Base-by-base conservation (phyloP, 1,284 basidiomycete species). In the Vanrija sp. region DNA sequence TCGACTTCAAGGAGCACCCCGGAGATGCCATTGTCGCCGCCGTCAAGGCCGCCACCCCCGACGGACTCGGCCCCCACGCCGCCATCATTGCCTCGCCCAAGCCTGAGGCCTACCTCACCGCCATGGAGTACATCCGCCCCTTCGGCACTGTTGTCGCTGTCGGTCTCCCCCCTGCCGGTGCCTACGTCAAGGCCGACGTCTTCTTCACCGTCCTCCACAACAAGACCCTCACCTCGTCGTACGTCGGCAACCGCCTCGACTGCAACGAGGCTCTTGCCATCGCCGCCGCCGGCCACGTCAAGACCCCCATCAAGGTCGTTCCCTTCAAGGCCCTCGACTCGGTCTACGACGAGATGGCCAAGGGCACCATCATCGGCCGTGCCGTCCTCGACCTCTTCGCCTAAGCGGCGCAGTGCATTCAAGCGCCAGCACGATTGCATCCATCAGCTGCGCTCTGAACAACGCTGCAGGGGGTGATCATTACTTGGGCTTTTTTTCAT, bases 141-240 rank as follows among this genome's bases (percentile, higher is more conserved):
- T 80, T 83, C 38, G 84, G 87, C 18, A 63, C 81, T 3, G 78
- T 91, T 49, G 87, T 91, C 80, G 85, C 82, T 29, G 86, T 90
- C 28, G 88, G 88, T 43, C 75, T 90, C 1, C 88, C 87, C 2
- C 83, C 81, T 2, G 73, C 82, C 19, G 82, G 83, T 0, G 79
- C 74, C 12, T n/a, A 43, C 43, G 52, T 63, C 53, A 57, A 54
- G 50, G 64, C 64, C 53, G 64, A 85, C 39, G 86, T 91, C 63
- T 91, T 90, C 80, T 87, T 82, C 78, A 86, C 84, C 3, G 86
- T 88, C 23, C 81, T 83, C 73, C 84, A 85, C 63, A 91, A 82
- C 65, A 85, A 87, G 61, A 81, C 78, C 54, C 85, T 90, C 67
- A 78, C 85, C 50, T 87, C 87, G 7, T 86, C 85, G 4, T 90